phyloP scores from a whole-genome alignment of 164 flowering plant genomes.

The Sedum album region DNA sequence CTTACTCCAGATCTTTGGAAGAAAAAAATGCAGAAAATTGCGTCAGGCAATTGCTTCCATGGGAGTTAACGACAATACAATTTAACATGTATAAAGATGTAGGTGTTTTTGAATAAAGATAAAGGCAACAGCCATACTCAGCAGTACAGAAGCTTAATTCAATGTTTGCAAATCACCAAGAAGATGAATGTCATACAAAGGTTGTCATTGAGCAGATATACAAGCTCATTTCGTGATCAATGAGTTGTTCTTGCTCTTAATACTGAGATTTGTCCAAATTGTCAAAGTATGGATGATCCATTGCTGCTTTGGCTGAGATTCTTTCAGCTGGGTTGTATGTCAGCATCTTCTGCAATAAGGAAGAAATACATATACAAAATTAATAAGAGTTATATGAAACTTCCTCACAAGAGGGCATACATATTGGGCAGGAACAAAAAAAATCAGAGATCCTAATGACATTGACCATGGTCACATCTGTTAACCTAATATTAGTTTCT shows the following conservation, averaged over 20 bases:
- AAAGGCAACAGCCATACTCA: neutral
- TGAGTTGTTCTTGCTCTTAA: slow-evolving; percentile 17
- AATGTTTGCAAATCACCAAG: slow-evolving; percentile 31
- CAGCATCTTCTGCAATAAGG: slow-evolving; percentile 70
- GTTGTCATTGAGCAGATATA: neutral
- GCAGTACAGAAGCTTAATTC: neutral
- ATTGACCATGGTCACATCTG: too few species aligned
- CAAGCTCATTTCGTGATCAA: neutral
- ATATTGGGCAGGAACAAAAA: too few species aligned
- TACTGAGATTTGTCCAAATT: slow-evolving; percentile 86
- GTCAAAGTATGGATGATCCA: slow-evolving; percentile 86
- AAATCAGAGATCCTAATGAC: too few species aligned
- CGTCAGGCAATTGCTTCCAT: too few species aligned
- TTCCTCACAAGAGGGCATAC: too few species aligned
- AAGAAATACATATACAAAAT: slow-evolving; percentile 2
- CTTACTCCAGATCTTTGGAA: too few species aligned
- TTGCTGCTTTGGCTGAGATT: slow-evolving; percentile 86
- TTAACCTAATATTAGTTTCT: too few species aligned
- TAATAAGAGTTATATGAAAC: too few species aligned
- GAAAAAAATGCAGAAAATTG: too few species aligned
- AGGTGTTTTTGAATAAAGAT: neutral
- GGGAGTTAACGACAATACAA: too few species aligned
- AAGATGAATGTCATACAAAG: slow-evolving; percentile 17
- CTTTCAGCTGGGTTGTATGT: slow-evolving; percentile 83
- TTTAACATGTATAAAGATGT: neutral